These are phyloP conservation scores for Gossypium aridum DNA, from an alignment of 441 rosid species.

Conservation along the genomic window DNA sequence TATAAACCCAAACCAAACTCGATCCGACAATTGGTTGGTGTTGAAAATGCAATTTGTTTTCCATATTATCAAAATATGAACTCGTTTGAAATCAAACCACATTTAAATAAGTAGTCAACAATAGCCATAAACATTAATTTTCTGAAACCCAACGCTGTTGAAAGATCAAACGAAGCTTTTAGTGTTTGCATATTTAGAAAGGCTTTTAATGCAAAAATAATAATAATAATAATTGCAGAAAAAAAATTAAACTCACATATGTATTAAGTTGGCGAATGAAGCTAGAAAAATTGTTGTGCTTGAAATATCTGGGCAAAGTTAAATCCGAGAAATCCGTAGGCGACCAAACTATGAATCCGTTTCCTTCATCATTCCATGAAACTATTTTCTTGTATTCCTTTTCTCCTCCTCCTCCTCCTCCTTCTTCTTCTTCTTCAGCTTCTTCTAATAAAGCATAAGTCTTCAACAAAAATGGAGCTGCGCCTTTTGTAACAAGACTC, in stretches of 20 bases:
- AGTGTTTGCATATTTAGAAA: no score
- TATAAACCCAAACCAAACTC: no score
- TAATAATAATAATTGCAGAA: neutral
- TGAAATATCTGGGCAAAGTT: conserved; percentile 34
- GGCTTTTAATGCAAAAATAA: no score
- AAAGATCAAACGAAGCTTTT: neutral
- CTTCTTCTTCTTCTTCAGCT: conserved; percentile 6
- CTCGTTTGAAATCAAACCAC: no score
- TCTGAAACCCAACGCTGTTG: no score
- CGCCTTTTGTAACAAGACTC: neutral
- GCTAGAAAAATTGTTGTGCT: conserved; percentile 26
- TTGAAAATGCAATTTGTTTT: no score
- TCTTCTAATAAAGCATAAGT: conserved; percentile 45
- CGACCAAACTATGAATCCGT: conserved; percentile 48
- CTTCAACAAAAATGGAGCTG: conserved; percentile 46
- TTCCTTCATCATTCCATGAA: conserved; percentile 49
- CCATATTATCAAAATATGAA: no score
- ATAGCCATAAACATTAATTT: no score
- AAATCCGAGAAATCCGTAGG: conserved; percentile 50
- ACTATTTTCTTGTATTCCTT: conserved; percentile 16
- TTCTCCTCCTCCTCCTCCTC: neutral
- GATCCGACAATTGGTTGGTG: no score
- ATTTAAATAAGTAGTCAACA: no score
- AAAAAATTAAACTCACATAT: conserved; percentile 19
- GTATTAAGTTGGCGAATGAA: conserved; percentile 29